Percentiles rank a stretch among this genome's conserved stretches.
phyloP scores from a whole-genome alignment of 306 rosid species.

The Rosa chinensis region DNA sequence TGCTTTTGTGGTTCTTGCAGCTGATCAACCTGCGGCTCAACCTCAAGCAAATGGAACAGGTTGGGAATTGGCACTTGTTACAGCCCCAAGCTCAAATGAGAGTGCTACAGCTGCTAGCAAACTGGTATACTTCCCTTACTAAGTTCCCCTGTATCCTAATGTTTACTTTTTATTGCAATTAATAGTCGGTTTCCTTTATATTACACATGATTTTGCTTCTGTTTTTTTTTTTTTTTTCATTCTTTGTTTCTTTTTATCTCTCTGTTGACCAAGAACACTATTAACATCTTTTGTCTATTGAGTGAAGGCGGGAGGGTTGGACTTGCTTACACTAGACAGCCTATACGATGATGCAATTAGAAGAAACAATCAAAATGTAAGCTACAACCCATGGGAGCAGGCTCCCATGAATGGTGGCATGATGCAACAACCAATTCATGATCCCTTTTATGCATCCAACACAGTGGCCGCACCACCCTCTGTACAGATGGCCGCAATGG shows the following conservation, averaged over 20 bases:
- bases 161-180: not conserved
- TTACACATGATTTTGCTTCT: not conserved
- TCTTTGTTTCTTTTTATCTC: not conserved
- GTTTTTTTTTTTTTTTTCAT: not conserved
- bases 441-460: conserved; percentile 78
- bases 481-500: conserved; percentile 91
- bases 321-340: conserved; percentile 93
- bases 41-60: conserved; percentile 76
- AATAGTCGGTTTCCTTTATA: no score
- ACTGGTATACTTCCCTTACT: conserved; percentile 53
- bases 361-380: conserved; percentile 78
- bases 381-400: conserved; percentile 98
- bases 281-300: conserved; percentile 11
- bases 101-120: conserved; percentile 70
- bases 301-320: conserved; percentile 90
- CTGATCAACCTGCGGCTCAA: conserved; percentile 65
- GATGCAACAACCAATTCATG: conserved; percentile 70
- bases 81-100: conserved; percentile 95
- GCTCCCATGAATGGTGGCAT: conserved; percentile 48
- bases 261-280: not conserved
- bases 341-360: conserved; percentile 91
- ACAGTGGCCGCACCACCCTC: conserved; percentile 71
- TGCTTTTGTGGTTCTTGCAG: conserved; percentile 39
- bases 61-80: conserved; percentile 98
- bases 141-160: not conserved